phyloP scores from a whole-genome alignment of 176 grass and related monocot genomes.

The Puya raimondii region DNA sequence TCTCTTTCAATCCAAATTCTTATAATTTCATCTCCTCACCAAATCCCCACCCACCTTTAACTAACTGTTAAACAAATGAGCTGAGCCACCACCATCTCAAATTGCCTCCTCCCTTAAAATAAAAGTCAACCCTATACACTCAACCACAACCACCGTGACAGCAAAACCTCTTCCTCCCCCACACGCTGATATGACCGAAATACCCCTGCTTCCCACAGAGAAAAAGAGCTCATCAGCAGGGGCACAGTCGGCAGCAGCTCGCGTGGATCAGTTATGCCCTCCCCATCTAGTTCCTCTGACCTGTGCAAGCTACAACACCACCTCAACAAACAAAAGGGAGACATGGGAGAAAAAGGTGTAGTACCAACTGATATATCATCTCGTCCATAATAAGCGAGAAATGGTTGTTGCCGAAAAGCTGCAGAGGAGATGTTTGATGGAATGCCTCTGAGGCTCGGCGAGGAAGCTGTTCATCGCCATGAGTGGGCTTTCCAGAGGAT shows the following conservation, averaged over 20 bases:
- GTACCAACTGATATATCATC: background rate
- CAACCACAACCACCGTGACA: conserved; percentile 80
- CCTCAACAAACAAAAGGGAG: conserved; percentile 43
- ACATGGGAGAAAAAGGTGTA: conserved; percentile 10
- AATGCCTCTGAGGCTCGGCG: background rate
- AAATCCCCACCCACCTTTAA: conserved; percentile 43
- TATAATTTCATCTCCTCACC: background rate
- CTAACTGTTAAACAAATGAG: conserved; percentile 27
- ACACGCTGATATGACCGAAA: conserved; percentile 31
- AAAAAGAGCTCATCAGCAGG: no score
- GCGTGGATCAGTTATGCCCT: conserved; percentile 49
- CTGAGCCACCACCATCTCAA: conserved; percentile 2
- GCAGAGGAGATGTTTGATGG: conserved; percentile 16
- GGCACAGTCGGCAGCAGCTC: no score
- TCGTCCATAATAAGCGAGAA: no score
- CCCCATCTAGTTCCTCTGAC: conserved; percentile 45
- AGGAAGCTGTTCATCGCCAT: background rate
- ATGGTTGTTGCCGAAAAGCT: no score
- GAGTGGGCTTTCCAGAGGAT: conserved; percentile 12
- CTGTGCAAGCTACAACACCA: conserved; percentile 67
- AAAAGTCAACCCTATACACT: conserved; percentile 59
- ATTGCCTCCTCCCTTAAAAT: conserved; percentile 17
- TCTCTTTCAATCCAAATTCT: background rate
- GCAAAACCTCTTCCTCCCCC: conserved; percentile 30
- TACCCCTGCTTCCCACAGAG: conserved; percentile 2